Percentiles rank a stretch among this genome's conserved stretches.
Conservation (phyloP, 2,329 filamentous ascomycete genomes). For the Reticulascus tulasneorum region DNA sequence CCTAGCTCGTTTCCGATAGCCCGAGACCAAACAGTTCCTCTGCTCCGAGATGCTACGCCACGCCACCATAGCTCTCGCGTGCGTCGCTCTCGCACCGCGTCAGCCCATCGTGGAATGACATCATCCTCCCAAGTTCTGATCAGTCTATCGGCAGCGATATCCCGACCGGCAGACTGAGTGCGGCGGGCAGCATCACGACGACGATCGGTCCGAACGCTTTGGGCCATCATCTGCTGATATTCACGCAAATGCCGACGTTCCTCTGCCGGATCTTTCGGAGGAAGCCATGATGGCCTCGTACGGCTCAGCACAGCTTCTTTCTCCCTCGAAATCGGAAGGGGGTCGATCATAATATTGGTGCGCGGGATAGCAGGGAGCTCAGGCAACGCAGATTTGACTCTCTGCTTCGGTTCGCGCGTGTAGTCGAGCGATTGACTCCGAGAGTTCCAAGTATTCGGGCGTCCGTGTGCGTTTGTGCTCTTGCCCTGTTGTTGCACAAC, state of each 20-base stretch:
- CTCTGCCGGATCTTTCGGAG: conserved; percentile 84
- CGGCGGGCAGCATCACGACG: conserved; percentile 51
- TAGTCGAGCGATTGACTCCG: too few species aligned
- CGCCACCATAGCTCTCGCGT: conserved; percentile 81
- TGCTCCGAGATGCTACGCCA: conserved; percentile 66
- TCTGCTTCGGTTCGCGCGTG: conserved; percentile 37
- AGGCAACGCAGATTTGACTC: conserved; percentile 63
- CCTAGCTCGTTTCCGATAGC: conserved; percentile 72
- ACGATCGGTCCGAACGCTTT: conserved; percentile 56
- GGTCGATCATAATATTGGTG: conserved; percentile 79
- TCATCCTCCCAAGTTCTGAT: conserved; percentile 71
- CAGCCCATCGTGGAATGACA: conserved; percentile 71
- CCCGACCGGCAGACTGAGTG: conserved; percentile 49
- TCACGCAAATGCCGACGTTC: conserved; percentile 84
- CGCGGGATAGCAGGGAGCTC: conserved; percentile 62
- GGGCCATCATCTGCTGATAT: conserved; percentile 78
- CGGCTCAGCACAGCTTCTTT: conserved; percentile 80
- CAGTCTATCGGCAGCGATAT: conserved; percentile 49
- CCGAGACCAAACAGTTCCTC: conserved; percentile 65
- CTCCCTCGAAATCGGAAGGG: conserved; percentile 78
- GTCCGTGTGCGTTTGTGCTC: conserved; percentile 18
- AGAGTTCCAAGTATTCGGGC: conserved; percentile 37
- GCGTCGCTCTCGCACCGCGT: conserved; percentile 62
- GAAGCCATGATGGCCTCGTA: conserved; percentile 79
- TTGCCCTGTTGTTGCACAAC: conserved; percentile 18